Conservation (phyloP, 345 rosid species). For the Eucalyptus erythrocorys region DNA sequence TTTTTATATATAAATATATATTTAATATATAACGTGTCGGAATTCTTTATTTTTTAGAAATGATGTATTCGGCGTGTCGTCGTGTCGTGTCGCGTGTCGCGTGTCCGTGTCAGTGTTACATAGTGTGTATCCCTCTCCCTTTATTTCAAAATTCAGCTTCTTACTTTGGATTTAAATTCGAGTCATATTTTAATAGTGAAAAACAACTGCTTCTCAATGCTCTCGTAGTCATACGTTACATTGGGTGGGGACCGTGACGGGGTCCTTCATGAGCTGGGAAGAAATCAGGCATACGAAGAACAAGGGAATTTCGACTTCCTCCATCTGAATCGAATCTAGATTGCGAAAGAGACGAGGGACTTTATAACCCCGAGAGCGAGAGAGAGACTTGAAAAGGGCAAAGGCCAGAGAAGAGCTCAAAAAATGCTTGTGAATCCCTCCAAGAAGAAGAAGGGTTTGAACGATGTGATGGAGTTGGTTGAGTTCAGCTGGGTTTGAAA, state of each 20-base stretch:
- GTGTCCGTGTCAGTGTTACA: no score
- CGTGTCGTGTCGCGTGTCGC: no score
- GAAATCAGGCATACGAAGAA: constrained; percentile 5
- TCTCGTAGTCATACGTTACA: constrained; percentile 1
- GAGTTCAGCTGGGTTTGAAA: neutral
- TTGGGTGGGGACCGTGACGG: neutral
- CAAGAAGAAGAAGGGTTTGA: neutral
- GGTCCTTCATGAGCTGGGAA: constrained; percentile 6
- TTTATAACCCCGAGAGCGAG: neutral
- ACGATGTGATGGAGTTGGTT: neutral
- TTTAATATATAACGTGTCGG: no score
- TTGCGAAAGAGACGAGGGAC: neutral
- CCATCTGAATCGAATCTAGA: neutral
- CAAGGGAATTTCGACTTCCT: constrained; percentile 2
- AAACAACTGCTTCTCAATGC: neutral
- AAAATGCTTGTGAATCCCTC: neutral
- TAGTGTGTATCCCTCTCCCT: no score
- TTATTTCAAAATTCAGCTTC: no score
- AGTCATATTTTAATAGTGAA: neutral
- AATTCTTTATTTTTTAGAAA: no score
- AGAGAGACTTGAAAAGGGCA: neutral
- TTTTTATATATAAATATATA: no score
- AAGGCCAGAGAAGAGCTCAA: neutral
- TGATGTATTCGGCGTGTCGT: no score
- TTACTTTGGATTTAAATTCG: no score